Conservation (phyloP, 1,284 basidiomycete genomes). For the Puccinia novopanici region DNA sequence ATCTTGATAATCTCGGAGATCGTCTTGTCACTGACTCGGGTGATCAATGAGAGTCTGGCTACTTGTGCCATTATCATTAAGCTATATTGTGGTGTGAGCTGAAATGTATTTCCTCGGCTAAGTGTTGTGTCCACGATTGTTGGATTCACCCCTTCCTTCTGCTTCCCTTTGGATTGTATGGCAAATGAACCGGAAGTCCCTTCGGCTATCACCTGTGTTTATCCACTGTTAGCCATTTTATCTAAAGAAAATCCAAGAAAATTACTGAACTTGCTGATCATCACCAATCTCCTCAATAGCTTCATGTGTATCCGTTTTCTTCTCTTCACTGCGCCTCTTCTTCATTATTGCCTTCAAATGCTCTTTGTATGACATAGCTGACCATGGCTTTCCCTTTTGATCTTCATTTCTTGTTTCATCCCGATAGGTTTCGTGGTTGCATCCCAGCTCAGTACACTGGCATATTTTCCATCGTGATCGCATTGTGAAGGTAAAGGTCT, state of each 20-base stretch:
- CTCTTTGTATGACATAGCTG: background rate
- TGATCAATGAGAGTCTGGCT: background rate
- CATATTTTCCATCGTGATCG: background rate
- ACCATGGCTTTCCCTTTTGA: background rate
- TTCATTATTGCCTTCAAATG: background rate
- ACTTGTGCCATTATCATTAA: background rate
- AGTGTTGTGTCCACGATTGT: background rate
- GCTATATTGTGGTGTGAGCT: background rate
- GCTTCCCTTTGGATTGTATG: too few species aligned
- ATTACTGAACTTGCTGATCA: background rate
- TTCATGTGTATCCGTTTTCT: background rate
- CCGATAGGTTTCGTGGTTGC: background rate
- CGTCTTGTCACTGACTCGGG: conserved; percentile 1
- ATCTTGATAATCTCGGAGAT: background rate
- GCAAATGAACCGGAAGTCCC: too few species aligned
- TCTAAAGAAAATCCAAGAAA: too few species aligned
- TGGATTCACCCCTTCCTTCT: too few species aligned
- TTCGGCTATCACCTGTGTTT: background rate
- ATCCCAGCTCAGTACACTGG: conserved; percentile 1
- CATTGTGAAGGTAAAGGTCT: background rate
- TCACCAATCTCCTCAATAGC: background rate
- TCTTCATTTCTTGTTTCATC: background rate
- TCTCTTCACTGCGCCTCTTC: background rate
- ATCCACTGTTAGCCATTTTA: too few species aligned
- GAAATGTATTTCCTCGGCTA: background rate